phyloP scores from a whole-genome alignment of 1,284 basidiomycete genomes.

The Caloboletus inedulis region DNA sequence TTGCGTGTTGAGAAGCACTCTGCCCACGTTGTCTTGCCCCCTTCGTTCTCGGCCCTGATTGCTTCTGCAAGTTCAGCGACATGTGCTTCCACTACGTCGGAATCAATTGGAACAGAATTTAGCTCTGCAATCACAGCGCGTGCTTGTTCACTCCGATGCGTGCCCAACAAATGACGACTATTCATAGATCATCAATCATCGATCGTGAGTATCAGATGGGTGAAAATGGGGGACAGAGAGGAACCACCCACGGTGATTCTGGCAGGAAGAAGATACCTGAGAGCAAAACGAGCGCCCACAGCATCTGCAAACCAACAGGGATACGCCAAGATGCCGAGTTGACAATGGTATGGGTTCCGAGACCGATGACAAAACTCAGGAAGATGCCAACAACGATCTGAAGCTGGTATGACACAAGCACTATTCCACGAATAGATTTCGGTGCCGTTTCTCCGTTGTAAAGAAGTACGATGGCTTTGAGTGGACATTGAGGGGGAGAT shows the following conservation, averaged over 20 bases:
- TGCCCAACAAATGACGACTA: conserved; percentile 55
- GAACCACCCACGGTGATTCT: conserved; percentile 62
- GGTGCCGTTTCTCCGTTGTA: conserved; percentile 81
- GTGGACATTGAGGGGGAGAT: not conserved
- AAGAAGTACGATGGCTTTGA: conserved; percentile 67
- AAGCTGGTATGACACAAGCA: conserved; percentile 73
- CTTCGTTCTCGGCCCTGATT: conserved; percentile 68
- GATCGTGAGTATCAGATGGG: not conserved
- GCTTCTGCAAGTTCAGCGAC: conserved; percentile 68
- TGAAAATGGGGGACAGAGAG: not conserved
- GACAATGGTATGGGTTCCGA: conserved; percentile 45
- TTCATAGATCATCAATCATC: conserved; percentile 29
- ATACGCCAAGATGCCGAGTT: conserved; percentile 70
- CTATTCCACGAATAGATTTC: conserved; percentile 67
- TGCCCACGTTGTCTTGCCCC: conserved; percentile 73
- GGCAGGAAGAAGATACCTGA: conserved; percentile 75
- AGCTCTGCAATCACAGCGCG: conserved; percentile 60
- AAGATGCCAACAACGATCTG: conserved; percentile 45
- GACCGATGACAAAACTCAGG: conserved; percentile 18
- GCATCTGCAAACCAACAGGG: conserved; percentile 65
- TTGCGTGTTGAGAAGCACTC: conserved; percentile 76
- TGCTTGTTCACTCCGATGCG: conserved; percentile 49
- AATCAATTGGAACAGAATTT: conserved; percentile 60
- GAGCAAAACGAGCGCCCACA: conserved; percentile 64
- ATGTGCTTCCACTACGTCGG: conserved; percentile 60